Conservation (phyloP, 1,139 yeast species). For the Barnettozyma hawaiiensis region DNA sequence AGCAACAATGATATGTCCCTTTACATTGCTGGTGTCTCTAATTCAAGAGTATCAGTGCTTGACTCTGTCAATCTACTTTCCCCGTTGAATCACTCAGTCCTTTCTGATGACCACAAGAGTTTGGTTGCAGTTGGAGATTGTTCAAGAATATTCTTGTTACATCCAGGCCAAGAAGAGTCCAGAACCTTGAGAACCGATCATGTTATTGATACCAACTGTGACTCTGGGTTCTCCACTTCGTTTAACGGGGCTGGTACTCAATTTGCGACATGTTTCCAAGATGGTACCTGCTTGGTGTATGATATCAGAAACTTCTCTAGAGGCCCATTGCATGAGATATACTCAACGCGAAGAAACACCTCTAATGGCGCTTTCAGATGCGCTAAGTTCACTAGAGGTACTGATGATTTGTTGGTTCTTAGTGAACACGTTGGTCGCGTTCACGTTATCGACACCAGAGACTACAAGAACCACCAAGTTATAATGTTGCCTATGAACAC, state of each 20-base stretch:
- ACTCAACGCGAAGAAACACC: slow-evolving; percentile 50
- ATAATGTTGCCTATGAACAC: slow-evolving; percentile 45
- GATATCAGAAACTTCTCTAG: slow-evolving; percentile 58
- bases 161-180: slow-evolving; percentile 34
- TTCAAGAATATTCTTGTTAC: slow-evolving; percentile 44
- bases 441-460: slow-evolving; percentile 74
- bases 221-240: slow-evolving; percentile 80
- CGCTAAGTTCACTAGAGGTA: slow-evolving; percentile 56
- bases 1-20: slow-evolving; percentile 79
- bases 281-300: slow-evolving; percentile 71
- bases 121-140: slow-evolving; percentile 58
- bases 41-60: slow-evolving; percentile 38
- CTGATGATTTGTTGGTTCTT: slow-evolving; percentile 69
- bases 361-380: slow-evolving; percentile 46
- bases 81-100: slow-evolving; percentile 54
- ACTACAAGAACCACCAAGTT: slow-evolving; percentile 70
- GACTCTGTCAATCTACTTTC: slow-evolving; percentile 41
- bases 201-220: slow-evolving; percentile 53
- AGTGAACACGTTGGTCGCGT: slow-evolving; percentile 85
- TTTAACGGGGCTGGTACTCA: slow-evolving; percentile 66
- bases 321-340: slow-evolving; percentile 47
- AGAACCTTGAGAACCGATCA: slow-evolving; percentile 28
- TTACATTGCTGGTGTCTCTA: slow-evolving; percentile 56
- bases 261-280: slow-evolving; percentile 80
- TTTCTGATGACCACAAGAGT: slow-evolving; percentile 52